Conservation (phyloP, 2,329 filamentous ascomycete species). For the Venturia oleaginea region DNA sequence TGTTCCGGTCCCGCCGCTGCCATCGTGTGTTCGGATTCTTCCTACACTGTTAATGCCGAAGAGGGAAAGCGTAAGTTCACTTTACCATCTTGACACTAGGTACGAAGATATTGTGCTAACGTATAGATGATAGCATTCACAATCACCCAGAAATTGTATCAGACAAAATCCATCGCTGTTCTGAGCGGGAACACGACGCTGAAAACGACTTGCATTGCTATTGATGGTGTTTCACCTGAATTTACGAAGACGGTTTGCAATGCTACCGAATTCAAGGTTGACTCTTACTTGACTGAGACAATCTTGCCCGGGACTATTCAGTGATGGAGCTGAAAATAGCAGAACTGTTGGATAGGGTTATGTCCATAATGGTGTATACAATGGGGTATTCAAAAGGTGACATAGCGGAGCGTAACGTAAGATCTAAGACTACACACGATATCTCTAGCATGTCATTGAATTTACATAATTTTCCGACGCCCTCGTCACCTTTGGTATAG, state of each 20-base stretch:
- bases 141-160: neutral
- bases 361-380: neutral
- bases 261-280: neutral
- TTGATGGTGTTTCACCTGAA: neutral
- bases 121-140: neutral
- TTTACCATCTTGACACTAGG: no score
- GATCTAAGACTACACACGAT: neutral
- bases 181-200: neutral
- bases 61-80: neutral
- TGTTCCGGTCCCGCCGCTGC: neutral
- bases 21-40: neutral
- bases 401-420: neutral
- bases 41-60: neutral
- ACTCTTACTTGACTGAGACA: neutral
- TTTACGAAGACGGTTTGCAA: neutral
- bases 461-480: neutral
- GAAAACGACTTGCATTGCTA: neutral
- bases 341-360: neutral
- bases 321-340: no score
- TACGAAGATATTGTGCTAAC: no score
- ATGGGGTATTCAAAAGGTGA: no score
- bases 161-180: neutral
- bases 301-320: neutral
- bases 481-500: neutral
- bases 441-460: neutral